A percentile compares a stretch with the other conserved stretches of the same genome.
phyloP scores from a whole-genome alignment of 306 rosid genomes.

The Myrica gale region DNA sequence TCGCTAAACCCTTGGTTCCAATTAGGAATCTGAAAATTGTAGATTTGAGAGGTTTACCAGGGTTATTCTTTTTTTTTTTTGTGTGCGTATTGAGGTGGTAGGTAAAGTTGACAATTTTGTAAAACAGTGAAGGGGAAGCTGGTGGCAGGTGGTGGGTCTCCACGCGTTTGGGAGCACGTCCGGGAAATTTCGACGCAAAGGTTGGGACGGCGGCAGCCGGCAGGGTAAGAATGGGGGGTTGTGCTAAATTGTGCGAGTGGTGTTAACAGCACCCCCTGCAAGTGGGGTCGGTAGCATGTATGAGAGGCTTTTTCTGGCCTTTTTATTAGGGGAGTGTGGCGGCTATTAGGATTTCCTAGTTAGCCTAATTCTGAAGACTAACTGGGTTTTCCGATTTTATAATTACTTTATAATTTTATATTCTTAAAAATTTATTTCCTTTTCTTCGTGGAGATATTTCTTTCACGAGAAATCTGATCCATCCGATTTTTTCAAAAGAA shows the following conservation, averaged over 20 bases:
- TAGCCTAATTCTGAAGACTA: too few relatives aligned
- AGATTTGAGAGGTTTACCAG: neutral
- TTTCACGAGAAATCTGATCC: too few relatives aligned
- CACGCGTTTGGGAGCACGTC: slow-evolving; percentile 44
- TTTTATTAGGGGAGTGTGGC: too few relatives aligned
- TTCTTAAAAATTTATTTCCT: too few relatives aligned
- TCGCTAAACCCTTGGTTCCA: neutral
- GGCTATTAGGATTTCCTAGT: too few relatives aligned
- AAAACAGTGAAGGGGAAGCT: neutral
- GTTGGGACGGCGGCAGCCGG: too few relatives aligned
- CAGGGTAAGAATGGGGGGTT: neutral
- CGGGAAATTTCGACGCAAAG: slow-evolving; percentile 16
- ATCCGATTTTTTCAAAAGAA: too few relatives aligned
- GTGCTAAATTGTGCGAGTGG: neutral
- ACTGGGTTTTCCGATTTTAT: too few relatives aligned
- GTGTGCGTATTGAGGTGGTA: slow-evolving; percentile 9
- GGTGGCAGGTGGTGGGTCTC: neutral
- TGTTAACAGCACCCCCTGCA: neutral
- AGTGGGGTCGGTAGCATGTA: neutral
- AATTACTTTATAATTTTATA: too few relatives aligned
- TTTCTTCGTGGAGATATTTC: too few relatives aligned
- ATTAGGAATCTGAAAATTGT: neutral
- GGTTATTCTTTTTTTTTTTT: too few relatives aligned
- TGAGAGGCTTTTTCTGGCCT: too few relatives aligned
- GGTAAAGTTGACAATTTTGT: slow-evolving; percentile 27